Evolutionary conservation across 441 rosid genomes (phyloP), one percentile per base, ranked within the genome.

Genomic region (Populus hybrid): DNA sequence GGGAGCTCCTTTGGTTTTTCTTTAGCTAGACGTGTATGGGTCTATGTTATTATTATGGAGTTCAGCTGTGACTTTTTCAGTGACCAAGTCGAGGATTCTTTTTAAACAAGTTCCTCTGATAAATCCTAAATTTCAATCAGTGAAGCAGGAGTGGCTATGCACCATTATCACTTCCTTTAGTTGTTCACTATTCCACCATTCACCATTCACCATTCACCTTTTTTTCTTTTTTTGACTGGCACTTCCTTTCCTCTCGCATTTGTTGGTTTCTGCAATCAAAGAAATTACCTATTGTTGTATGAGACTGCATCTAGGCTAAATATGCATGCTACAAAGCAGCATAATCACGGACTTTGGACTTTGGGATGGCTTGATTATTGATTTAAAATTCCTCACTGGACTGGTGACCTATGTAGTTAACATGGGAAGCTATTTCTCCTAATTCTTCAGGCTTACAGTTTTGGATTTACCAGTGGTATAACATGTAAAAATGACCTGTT

Each of bases 191-290:
- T 9, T 40, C 46, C 3, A 10, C 12, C 0, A 11, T 40, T 40
- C 4, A 34, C 35, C 0, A 34, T 34, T 34, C 36, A 34, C 36
- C 36, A 34, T 34, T 34, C 36, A 34, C 36, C 36, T 16, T 24
- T 19, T 14, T 14, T 36, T 10, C 3, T 23, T 3, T 12, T 46
- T 14, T 14, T 14, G 19, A 46, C 19, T 46, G 57, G 57, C 5
- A 8, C 42, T 26, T 53, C 7, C 59, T 24, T 63, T 21, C 24
- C 9, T 64, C 38, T 23, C 32, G 36, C 40, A 40, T 30, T 65
- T 74, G 59, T 68, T 50, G 66, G 69, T 21, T 36, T 74, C 42
- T 11, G 70, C 76, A 63, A 64, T 74, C 11, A 38, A 10, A 26
- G n/a, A 26, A 53, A 16, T 71, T 46, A 14, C 19, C 19, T 46